Evolutionary conservation across 495 filamentous ascomycete species (phyloP).

Genomic region (Chaetomidium leptoderma): DNA sequence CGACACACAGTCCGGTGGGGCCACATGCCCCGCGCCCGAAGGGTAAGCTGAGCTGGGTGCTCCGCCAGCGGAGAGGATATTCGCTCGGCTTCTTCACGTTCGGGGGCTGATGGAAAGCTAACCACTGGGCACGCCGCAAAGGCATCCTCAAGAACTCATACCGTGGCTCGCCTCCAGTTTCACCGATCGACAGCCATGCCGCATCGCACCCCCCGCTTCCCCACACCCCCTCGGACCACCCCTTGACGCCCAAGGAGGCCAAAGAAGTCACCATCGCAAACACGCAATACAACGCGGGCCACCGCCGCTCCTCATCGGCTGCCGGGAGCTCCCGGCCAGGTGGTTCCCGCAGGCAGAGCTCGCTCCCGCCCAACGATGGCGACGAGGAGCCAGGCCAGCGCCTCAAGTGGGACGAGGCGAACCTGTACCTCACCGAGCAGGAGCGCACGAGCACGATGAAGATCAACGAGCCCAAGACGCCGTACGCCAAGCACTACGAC

Average conservation of each 20-base stretch:
- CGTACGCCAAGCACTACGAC: slow-evolving; percentile 87
- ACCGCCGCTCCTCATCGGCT: slow-evolving; percentile 74
- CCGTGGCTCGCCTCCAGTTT: slow-evolving; percentile 51
- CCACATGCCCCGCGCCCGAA: slow-evolving; percentile 64
- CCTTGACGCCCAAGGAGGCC: slow-evolving; percentile 50
- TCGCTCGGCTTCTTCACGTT: not conserved
- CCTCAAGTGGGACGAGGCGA: slow-evolving; percentile 97
- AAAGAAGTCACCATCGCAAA: slow-evolving; percentile 91
- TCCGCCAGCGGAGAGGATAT: not conserved
- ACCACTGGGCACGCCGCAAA: slow-evolving; percentile 29
- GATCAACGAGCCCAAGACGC: slow-evolving; percentile 97
- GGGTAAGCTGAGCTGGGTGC: slow-evolving; percentile 49
- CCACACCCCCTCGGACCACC: slow-evolving; percentile 29
- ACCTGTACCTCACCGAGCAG: slow-evolving; percentile 92
- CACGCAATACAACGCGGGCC: slow-evolving; percentile 89
- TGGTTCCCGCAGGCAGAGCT: slow-evolving; percentile 67
- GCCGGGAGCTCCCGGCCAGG: slow-evolving; percentile 50
- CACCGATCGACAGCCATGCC: slow-evolving; percentile 35
- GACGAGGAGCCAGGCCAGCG: slow-evolving; percentile 59
- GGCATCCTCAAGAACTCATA: slow-evolving; percentile 94
- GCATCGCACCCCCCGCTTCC: slow-evolving; percentile 33
- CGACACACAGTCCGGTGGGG: slow-evolving; percentile 40
- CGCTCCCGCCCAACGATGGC: slow-evolving; percentile 39
- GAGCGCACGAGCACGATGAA: slow-evolving; percentile 96
- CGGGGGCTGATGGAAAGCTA: not conserved